Conservation (phyloP, 148 eudicot genomes). For the Amaranthus cruentus region DNA sequence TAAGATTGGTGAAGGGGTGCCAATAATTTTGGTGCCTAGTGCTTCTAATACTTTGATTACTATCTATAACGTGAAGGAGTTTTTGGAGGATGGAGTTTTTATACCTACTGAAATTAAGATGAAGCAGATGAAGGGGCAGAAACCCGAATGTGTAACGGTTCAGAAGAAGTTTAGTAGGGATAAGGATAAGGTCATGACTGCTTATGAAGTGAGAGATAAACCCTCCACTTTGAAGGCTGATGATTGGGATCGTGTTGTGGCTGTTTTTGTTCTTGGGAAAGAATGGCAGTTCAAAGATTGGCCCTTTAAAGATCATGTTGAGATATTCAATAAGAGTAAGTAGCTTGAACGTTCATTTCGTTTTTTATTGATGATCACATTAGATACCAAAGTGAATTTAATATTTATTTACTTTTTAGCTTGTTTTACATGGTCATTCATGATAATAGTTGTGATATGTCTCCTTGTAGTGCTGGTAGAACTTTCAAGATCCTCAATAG, state of each 20-base stretch:
- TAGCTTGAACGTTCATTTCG: not conserved
- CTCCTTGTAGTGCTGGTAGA: no score
- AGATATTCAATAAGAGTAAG: conserved; percentile 79
- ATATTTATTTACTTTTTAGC: not conserved
- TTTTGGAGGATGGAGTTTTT: conserved; percentile 90
- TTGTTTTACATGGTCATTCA: not conserved
- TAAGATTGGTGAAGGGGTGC: conserved; percentile 90
- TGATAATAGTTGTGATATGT: not conserved
- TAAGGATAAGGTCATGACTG: conserved; percentile 63
- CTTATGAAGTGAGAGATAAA: conserved; percentile 96
- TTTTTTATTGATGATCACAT: conserved; percentile 1
- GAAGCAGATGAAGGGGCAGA: conserved; percentile 80
- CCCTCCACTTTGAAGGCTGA: conserved; percentile 75
- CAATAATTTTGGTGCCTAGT: conserved; percentile 87
- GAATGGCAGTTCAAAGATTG: conserved; percentile 98
- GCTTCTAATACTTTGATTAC: conserved; percentile 85
- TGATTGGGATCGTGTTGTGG: conserved; percentile 98
- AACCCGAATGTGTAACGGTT: conserved; percentile 93
- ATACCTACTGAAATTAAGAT: conserved; percentile 77
- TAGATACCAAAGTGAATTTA: not conserved
- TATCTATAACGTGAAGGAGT: conserved; percentile 91
- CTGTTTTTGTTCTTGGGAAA: conserved; percentile 86
- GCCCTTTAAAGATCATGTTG: conserved; percentile 92
- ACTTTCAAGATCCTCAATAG: no score
- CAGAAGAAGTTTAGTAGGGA: conserved; percentile 97